Evolutionary conservation across 2,329 filamentous ascomycete genomes (phyloP).

Genomic region (Blastomyces gilchristii): DNA sequence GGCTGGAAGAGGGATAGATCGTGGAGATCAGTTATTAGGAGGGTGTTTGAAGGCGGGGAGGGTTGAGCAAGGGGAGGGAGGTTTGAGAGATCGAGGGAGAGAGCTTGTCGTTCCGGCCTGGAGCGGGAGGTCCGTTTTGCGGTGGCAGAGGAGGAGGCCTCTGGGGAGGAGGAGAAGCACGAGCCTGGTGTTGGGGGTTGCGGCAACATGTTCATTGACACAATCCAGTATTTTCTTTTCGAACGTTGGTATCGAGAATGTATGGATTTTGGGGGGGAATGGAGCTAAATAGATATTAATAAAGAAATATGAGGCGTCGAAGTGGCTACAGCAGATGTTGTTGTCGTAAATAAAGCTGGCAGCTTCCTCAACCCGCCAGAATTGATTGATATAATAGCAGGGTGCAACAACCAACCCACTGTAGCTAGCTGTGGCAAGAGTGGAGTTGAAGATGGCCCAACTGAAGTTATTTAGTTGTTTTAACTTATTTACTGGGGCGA

Average conservation of each 20-base stretch:
- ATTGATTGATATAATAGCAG: no score
- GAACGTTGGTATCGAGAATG: not conserved
- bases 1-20: constrained; percentile 40
- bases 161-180: constrained; percentile 4
- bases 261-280: not conserved
- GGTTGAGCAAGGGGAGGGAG: constrained; percentile 38
- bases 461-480: no score
- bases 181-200: constrained; percentile 11
- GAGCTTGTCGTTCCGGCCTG: constrained; percentile 21
- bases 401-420: no score
- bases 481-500: no score
- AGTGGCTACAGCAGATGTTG: not conserved
- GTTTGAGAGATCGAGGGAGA: constrained; percentile 38
- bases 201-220: not conserved
- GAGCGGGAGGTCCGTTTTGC: constrained; percentile 16
- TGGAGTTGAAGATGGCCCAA: no score
- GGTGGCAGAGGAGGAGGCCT: constrained; percentile 19
- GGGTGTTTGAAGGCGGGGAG: constrained; percentile 41
- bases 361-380: not conserved
- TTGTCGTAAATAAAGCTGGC: not conserved
- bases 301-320: not conserved
- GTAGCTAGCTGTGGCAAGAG: not conserved
- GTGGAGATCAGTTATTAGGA: constrained; percentile 41
- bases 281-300: not conserved
- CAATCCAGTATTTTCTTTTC: not conserved